Conservation (phyloP, 2,329 filamentous ascomycete genomes). For the Coleophoma crateriformis region DNA sequence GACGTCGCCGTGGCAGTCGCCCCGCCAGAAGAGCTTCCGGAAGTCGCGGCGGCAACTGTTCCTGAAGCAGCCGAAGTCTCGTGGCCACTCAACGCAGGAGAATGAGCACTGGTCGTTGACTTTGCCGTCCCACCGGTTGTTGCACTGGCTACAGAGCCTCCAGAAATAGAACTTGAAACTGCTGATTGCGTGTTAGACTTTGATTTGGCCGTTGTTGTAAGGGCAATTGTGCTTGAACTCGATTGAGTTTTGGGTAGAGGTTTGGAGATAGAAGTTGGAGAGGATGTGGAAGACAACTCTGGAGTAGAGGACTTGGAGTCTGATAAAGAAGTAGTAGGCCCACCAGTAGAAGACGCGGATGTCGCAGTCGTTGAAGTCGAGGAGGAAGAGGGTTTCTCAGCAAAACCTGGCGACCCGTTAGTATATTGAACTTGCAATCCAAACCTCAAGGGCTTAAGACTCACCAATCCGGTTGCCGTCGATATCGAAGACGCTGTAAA, state of each 20-base stretch:
- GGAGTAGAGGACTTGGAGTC: background rate
- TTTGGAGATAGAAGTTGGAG: background rate
- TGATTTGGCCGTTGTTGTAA: constrained; percentile 1
- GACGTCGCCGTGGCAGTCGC: constrained; percentile 4
- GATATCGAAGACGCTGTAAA: constrained; percentile 79
- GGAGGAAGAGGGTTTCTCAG: constrained; percentile 7
- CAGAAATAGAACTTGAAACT: constrained; percentile 19
- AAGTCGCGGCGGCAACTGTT: constrained; percentile 1
- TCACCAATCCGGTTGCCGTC: constrained; percentile 60
- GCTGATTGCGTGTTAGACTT: constrained; percentile 25
- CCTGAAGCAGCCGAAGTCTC: constrained; percentile 26
- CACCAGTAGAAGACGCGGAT: constrained; percentile 15
- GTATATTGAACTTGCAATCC: background rate
- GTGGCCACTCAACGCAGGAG: constrained; percentile 31
- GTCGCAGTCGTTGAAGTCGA: constrained; percentile 7
- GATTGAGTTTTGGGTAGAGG: background rate
- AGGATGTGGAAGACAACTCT: background rate
- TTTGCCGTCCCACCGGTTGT: constrained; percentile 14
- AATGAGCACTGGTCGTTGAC: background rate
- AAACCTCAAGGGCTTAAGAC: constrained; percentile 11
- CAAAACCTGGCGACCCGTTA: constrained; percentile 16
- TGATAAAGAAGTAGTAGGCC: constrained; percentile 6
- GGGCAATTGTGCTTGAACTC: background rate
- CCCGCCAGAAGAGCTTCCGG: background rate
- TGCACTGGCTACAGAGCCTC: constrained; percentile 13